Evolutionary conservation across 192 early-diverging fungal genomes (phyloP), one percentile per base, ranked within the genome.

Genomic region (Coemansia biformis): DNA sequence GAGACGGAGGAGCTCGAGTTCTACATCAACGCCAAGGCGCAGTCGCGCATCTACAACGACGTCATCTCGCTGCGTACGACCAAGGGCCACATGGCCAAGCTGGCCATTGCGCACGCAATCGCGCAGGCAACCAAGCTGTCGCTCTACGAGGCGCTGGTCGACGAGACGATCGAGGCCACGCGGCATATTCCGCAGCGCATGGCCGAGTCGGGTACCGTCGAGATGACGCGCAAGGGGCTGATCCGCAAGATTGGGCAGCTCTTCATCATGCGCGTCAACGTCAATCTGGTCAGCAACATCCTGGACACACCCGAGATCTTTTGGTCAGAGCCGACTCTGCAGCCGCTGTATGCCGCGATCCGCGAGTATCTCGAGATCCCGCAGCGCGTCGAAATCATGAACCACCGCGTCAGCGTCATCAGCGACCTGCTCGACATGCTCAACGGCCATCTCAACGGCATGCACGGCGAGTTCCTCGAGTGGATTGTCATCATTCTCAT

Each of bases 401-500:
- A 98, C 66, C 91, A 93, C 51, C 78, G 95, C 9, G 91, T 92
- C 29, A 79, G 78, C 14, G 92, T 98, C 4, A 94, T 98, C 46
- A 84, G 83, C 57, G 87, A 95, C 60, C 66, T 98, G 41, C 68
- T 98, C 55, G 92, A 94, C 29, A 93, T 98, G 91, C 72, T 98
- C 35, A 92, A 90, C 51, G 91, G 94, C 26, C 92, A 98, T 57
- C 75, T 93, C 49, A 94, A 87, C 24, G 86, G 86, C 29, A 86
- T 85, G 29, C 91, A 97, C 54, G 87, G 84, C 43, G 92, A 93
- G 57, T 86, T 90, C 46, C 77, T 94, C 16, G 92, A 94, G 53
- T 91, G 91, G 86, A 97, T 97, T 47, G 89, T 97, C 2, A 97
- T 97, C 57, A 82, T 89, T 38, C 77, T 96, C 32, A 96, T 96